phyloP scores from a whole-genome alignment of 2,329 filamentous ascomycete genomes.

The Tolypocladium pustulatum region DNA sequence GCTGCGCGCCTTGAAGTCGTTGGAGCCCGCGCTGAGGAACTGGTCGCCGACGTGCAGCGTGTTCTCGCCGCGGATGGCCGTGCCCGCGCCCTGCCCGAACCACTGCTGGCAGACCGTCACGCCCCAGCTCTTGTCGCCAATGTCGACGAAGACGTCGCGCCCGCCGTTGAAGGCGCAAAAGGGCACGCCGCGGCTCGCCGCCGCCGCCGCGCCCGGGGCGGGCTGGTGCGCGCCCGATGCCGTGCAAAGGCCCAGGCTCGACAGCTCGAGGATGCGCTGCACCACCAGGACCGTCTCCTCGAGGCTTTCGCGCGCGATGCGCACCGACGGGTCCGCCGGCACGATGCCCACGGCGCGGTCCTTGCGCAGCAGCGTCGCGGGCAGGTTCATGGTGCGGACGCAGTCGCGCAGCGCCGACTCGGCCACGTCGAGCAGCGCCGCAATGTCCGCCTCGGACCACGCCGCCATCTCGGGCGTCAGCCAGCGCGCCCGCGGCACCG shows the following conservation, averaged over 20 bases:
- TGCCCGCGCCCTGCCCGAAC: conserved; percentile 48
- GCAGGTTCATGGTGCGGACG: conserved; percentile 66
- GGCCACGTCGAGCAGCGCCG: conserved; percentile 74
- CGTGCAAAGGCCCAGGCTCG: too few species aligned
- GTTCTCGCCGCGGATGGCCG: conserved; percentile 55
- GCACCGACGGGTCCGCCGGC: conserved; percentile 45
- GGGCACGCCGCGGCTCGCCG: conserved; percentile 42
- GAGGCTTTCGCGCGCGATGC: conserved; percentile 76
- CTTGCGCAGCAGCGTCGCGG: conserved; percentile 75
- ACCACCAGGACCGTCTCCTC: conserved; percentile 94
- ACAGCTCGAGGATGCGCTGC: conserved; percentile 82
- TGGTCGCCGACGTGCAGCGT: conserved; percentile 95
- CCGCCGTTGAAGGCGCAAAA: conserved; percentile 99
- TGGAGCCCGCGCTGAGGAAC: conserved; percentile 87
- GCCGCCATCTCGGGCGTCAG: conserved; percentile 66
- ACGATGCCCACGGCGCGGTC: conserved; percentile 76
- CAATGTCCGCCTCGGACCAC: conserved; percentile 70
- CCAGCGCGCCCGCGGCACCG: conserved; percentile 59
- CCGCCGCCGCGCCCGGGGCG: not conserved
- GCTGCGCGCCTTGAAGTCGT: conserved; percentile 90
- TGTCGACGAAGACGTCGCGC: conserved; percentile 96
- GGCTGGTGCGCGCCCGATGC: too few species aligned
- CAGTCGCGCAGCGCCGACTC: conserved; percentile 78
- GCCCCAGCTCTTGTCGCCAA: conserved; percentile 95
- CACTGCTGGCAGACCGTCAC: conserved; percentile 86